Evolutionary conservation across 75 land plant genomes (phyloP).

Genomic region (Larix kaempferi): DNA sequence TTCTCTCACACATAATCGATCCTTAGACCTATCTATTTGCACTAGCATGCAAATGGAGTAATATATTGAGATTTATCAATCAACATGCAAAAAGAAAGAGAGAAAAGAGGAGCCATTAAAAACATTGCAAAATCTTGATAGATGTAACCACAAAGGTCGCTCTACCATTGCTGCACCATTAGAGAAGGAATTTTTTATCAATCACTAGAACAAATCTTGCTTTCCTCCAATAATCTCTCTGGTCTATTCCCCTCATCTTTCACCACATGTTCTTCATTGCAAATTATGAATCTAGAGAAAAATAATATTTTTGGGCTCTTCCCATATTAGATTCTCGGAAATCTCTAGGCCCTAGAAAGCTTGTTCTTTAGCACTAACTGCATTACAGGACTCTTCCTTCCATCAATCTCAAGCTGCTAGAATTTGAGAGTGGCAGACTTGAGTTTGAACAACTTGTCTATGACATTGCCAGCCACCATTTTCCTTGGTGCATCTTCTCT

Average conservation of each 20-base stretch:
- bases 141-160: too few species aligned
- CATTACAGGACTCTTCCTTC: slow-evolving; percentile 65
- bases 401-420: slow-evolving; percentile 42
- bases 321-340: slow-evolving; percentile 31
- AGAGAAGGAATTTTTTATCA: too few species aligned
- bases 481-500: slow-evolving; percentile 46
- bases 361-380: slow-evolving; percentile 62
- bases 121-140: too few species aligned
- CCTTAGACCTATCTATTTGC: too few species aligned
- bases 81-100: too few species aligned
- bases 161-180: too few species aligned
- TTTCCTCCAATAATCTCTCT: slow-evolving; percentile 50
- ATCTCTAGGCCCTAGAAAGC: slow-evolving; percentile 39
- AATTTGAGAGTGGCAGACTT: slow-evolving; percentile 46
- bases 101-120: too few species aligned
- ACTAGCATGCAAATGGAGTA: too few species aligned
- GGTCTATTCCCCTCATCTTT: slow-evolving; percentile 56
- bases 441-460: slow-evolving; percentile 63
- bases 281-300: slow-evolving; percentile 42
- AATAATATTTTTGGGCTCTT: slow-evolving; percentile 61
- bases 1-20: too few species aligned
- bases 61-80: too few species aligned
- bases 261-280: slow-evolving; percentile 41
- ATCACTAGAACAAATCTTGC: slow-evolving; percentile 33
- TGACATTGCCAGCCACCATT: slow-evolving; percentile 43